Evolutionary conservation across 345 rosid species (phyloP), one percentile per base, ranked within the genome.

Genomic region (Passiflora organensis): DNA sequence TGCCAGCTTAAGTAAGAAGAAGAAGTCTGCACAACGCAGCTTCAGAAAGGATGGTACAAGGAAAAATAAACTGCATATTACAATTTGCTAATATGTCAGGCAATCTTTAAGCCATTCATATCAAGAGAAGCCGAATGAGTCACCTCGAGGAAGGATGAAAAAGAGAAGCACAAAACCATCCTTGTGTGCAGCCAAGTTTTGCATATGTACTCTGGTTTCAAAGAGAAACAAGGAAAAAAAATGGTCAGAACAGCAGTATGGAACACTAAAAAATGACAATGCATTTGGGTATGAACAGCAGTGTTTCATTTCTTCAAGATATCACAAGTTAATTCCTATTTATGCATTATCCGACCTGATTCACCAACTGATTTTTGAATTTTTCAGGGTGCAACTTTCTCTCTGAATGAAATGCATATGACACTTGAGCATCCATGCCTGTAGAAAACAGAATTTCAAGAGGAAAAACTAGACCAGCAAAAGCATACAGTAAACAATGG

Each of bases 351-450:
- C 39, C 20, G 76, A 91, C 99, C 99, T 93, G 99, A 76, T 93
- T 93, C 63, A 84, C 79, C 54, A 89, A 69, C 78, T 86, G 99
- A 28, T 63, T 63, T 25, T 55, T 63, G 32, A 63, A 63, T 42
- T 63, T 63, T 68, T 93, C 99, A 8, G 99, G 99, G 70, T 89
- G 87, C 66, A 77, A 46, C 79, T 55, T 63, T 12, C 68, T 34
- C 50, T 63, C 68, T 24, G 68, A 55, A 63, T 63, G 68, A 48
- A 63, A 55, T 25, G 61, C 68, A 47, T 63, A 63, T 38, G 68
- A 63, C 24, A 93, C 51, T 72, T 93, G 96, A 67, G 99, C 95
- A 81, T 93, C 96, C 96, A 89, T 93, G 55, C 96, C 99, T 93
- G 73, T 36, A 56, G 22, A 20, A 28, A 72, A 59, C 32, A 56